Percentiles rank a stretch among this genome's conserved stretches.
These are phyloP conservation scores for Dactylonectria estremocensis DNA, from an alignment of 2,329 filamentous ascomycete genomes.

Conservation along the genomic window DNA sequence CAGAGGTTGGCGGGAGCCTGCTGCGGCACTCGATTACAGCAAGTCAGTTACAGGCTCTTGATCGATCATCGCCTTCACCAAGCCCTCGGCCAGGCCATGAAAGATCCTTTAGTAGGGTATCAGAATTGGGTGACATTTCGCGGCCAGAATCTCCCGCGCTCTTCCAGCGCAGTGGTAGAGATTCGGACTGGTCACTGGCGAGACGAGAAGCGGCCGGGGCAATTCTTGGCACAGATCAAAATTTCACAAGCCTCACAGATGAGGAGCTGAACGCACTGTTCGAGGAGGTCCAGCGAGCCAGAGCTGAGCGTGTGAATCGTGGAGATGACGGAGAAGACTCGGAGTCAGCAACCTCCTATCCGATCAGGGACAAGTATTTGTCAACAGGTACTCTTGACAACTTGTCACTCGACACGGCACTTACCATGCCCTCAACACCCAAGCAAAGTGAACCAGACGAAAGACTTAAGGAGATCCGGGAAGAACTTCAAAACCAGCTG, in stretches of 20 bases:
- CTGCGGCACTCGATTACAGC: slow-evolving; percentile 85
- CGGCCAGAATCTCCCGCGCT: slow-evolving; percentile 86
- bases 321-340: slow-evolving; percentile 90
- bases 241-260: slow-evolving; percentile 90
- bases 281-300: slow-evolving; percentile 91
- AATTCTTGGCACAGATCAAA: slow-evolving; percentile 91
- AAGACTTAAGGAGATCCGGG: slow-evolving; percentile 79
- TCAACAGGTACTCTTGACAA: slow-evolving; percentile 96
- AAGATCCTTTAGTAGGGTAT: slow-evolving; percentile 83
- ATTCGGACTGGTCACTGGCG: slow-evolving; percentile 96
- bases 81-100: slow-evolving; percentile 80
- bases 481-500: slow-evolving; percentile 87
- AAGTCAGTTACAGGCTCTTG: slow-evolving; percentile 73
- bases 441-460: slow-evolving; percentile 84
- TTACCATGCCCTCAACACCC: slow-evolving; percentile 96
- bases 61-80: slow-evolving; percentile 71
- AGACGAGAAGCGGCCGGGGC: slow-evolving; percentile 93
- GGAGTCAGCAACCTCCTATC: slow-evolving; percentile 90
- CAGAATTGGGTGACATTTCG: slow-evolving; percentile 80
- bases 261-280: slow-evolving; percentile 95
- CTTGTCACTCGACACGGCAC: slow-evolving; percentile 92
- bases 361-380: slow-evolving; percentile 93
- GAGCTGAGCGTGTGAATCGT: slow-evolving; percentile 80
- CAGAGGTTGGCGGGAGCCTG: slow-evolving; percentile 84
- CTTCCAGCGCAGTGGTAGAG: slow-evolving; percentile 75